Percentiles rank a stretch among this genome's conserved stretches.
These are phyloP conservation scores for Globomyces pollinis-pini DNA, from an alignment of 192 early-diverging fungal species.

Conservation along the genomic window DNA sequence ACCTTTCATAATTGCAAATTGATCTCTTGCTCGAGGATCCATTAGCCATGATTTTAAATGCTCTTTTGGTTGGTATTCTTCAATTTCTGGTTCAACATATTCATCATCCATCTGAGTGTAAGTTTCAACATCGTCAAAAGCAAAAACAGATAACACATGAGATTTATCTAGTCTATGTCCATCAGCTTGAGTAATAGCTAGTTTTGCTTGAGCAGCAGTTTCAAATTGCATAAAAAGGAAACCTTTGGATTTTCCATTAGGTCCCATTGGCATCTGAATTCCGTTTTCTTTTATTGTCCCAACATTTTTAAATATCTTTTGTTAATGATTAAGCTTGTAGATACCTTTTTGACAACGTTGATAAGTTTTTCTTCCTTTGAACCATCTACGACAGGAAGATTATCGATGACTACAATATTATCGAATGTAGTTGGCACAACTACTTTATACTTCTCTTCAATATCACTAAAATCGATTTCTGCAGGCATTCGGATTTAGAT, in stretches of 20 bases:
- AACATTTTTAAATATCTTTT: slow-evolving; percentile 75
- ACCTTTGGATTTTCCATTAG: slow-evolving; percentile 69
- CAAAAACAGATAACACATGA: slow-evolving; percentile 75
- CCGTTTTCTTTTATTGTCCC: slow-evolving; percentile 74
- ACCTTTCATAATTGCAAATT: slow-evolving; percentile 80
- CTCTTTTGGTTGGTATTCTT: slow-evolving; percentile 68
- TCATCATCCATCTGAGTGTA: slow-evolving; percentile 67
- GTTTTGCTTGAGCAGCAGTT: slow-evolving; percentile 70
- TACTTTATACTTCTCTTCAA: slow-evolving; percentile 68
- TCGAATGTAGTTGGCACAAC: slow-evolving; percentile 70
- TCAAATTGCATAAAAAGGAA: slow-evolving; percentile 92
- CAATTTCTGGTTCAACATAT: slow-evolving; percentile 61
- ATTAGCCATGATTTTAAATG: slow-evolving; percentile 85
- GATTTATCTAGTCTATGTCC: slow-evolving; percentile 73
- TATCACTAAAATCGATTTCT: slow-evolving; percentile 80
- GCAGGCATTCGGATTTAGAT: not conserved
- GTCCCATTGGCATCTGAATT: slow-evolving; percentile 77
- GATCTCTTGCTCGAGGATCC: slow-evolving; percentile 78
- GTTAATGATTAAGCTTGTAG: no score
- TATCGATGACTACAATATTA: slow-evolving; percentile 85
- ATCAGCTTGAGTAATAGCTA: slow-evolving; percentile 68
- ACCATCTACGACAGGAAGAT: slow-evolving; percentile 79
- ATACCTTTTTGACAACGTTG: slow-evolving; percentile 50
- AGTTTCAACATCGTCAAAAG: slow-evolving; percentile 87
- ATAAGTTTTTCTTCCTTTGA: slow-evolving; percentile 81